A percentile compares a stretch with the other conserved stretches of the same genome.
These are phyloP conservation scores for Lavandula angustifolia DNA, from an alignment of 257 asterid species.

Conservation along the genomic window DNA sequence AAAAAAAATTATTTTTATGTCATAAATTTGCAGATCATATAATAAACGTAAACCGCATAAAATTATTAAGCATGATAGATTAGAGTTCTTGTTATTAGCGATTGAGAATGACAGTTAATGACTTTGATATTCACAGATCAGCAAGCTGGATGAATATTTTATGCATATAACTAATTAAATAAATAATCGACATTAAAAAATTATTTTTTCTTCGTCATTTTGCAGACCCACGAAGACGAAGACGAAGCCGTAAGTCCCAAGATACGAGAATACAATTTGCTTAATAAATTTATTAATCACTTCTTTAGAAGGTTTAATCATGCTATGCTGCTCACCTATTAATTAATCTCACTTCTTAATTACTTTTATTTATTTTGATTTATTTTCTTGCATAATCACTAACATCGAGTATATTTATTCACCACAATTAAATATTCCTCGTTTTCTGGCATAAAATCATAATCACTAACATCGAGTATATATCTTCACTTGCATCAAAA, in stretches of 20 bases:
- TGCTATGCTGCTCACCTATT: conserved; percentile 23
- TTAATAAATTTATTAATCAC: background rate
- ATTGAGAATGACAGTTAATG: conserved; percentile 23
- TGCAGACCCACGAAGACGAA: conserved; percentile 19
- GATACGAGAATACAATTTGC: conserved; percentile 30
- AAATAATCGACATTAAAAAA: background rate
- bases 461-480: background rate
- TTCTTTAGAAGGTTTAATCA: conserved; percentile 31
- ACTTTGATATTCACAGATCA: conserved; percentile 21
- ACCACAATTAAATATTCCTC: background rate
- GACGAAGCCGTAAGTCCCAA: conserved; percentile 4
- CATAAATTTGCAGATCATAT: too few relatives aligned
- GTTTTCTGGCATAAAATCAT: background rate
- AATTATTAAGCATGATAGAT: too few relatives aligned
- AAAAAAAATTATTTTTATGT: too few relatives aligned
- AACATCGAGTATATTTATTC: background rate
- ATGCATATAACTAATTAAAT: background rate
- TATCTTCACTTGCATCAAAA: conserved; percentile 3
- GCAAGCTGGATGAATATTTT: conserved; percentile 17
- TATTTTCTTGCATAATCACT: too few relatives aligned
- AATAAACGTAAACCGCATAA: too few relatives aligned
- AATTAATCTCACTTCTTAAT: conserved; percentile 9
- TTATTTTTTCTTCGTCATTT: conserved; percentile 3
- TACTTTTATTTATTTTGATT: background rate
- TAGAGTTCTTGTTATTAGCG: background rate